Percentiles rank a stretch among this genome's conserved stretches.
These are phyloP conservation scores for Middelhovenomyces tepae DNA, from an alignment of 805 yeast species.

Conservation along the genomic window DNA sequence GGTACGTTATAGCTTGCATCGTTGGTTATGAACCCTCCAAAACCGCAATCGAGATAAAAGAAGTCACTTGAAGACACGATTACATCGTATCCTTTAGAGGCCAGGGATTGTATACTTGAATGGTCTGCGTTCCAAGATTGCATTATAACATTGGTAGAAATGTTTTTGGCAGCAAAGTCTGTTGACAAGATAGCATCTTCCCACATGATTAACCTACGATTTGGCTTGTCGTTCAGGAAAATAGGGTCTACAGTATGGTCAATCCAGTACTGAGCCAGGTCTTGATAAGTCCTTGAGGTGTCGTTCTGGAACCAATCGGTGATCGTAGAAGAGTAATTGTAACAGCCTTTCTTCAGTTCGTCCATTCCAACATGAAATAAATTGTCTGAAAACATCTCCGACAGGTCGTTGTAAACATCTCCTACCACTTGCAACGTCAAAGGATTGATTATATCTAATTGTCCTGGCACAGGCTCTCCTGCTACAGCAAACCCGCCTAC, in stretches of 20 bases:
- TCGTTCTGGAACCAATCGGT: slow-evolving; percentile 27
- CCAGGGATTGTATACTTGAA: slow-evolving; percentile 23
- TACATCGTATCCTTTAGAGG: slow-evolving; percentile 31
- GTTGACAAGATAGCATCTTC: slow-evolving; percentile 28
- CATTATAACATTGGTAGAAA: slow-evolving; percentile 29
- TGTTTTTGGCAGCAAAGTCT: slow-evolving; percentile 20
- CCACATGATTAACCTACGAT: slow-evolving; percentile 34
- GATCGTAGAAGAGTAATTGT: slow-evolving; percentile 25
- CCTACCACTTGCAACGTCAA: slow-evolving; percentile 29
- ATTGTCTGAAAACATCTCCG: slow-evolving; percentile 28
- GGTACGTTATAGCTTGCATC: slow-evolving; percentile 28
- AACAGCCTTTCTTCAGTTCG: slow-evolving; percentile 31
- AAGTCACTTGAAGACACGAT: slow-evolving; percentile 29
- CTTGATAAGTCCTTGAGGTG: slow-evolving; percentile 22
- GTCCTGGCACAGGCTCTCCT: slow-evolving; percentile 36
- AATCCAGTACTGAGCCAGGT: slow-evolving; percentile 30
- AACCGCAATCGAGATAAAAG: slow-evolving; percentile 36
- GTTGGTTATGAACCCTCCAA: slow-evolving; percentile 31
- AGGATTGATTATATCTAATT: slow-evolving; percentile 29
- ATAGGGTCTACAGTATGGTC: slow-evolving; percentile 31
- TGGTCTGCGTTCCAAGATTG: slow-evolving; percentile 30
- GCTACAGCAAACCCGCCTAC: slow-evolving; percentile 23
- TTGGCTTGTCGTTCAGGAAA: slow-evolving; percentile 16
- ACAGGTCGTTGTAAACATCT: slow-evolving; percentile 30
- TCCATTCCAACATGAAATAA: slow-evolving; percentile 38